Conservation (phyloP, 495 filamentous ascomycete species). For the Trichoderma erinaceum region DNA sequence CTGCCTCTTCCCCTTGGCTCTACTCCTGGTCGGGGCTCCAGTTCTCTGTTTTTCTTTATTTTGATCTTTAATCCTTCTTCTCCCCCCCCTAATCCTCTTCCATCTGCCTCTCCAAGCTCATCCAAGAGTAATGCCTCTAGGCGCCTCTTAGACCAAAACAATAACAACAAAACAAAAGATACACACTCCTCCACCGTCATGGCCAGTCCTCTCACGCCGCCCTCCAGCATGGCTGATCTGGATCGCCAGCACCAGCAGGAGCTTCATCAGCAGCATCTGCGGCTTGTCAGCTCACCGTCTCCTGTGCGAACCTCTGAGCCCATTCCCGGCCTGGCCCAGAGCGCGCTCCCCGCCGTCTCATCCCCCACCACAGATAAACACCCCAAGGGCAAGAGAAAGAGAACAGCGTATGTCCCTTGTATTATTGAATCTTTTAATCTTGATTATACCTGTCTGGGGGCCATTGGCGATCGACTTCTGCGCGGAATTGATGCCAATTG, state of each 20-base stretch:
- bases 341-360: constrained; percentile 10
- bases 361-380: constrained; percentile 28
- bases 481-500: constrained; percentile 11
- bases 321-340: not conserved
- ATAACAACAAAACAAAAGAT: not conserved
- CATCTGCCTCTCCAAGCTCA: not conserved
- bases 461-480: constrained; percentile 17
- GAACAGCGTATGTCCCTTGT: constrained; percentile 42
- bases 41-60: not conserved
- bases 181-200: not conserved
- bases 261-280: not conserved
- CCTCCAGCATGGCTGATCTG: not conserved
- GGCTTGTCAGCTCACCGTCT: constrained; percentile 11
- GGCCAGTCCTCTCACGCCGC: not conserved
- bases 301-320: constrained; percentile 4
- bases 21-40: not conserved
- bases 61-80: not conserved
- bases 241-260: not conserved
- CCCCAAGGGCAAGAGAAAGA: constrained; percentile 48
- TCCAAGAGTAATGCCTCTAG: constrained; percentile 8
- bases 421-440: not conserved
- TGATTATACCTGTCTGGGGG: constrained; percentile 15
- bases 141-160: not conserved
- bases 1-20: not conserved
- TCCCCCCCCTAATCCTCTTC: not conserved